Base-by-base conservation (phyloP, 495 filamentous ascomycete genomes). In the Neurospora intermedia region DNA sequence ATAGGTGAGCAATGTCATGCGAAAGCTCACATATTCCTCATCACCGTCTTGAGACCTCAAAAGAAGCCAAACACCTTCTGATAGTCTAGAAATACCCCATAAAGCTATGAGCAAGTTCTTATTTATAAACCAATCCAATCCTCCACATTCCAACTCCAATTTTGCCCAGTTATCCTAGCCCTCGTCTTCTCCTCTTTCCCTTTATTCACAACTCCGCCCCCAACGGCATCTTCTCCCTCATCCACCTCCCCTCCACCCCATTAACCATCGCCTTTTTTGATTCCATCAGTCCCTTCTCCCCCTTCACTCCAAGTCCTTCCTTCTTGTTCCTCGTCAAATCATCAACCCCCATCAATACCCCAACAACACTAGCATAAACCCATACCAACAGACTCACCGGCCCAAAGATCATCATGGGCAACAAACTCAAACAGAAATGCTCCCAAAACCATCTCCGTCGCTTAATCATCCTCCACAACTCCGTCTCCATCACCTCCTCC, bases 401-500 rank as follows among this genome's bases (percentile, higher is more conserved):
- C 8, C 80, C 78, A 74, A 81, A 81, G 9, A 81, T 76, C 39
- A 78, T 45, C 77, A 81, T 80, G 2, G 80, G 80, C 20, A 80
- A 39, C 62, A 73, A 18, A 11, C 69, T 70, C n/a, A 76, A 66
- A 27, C 69, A 72, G 40, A 76, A 75, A 0, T 71, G 54, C 40
- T 73, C 71, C 75, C 77, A 72, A 77, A 79, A 78, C 69, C 78
- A 73, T 35, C 80, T 75, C 54, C 81, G 74, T 35, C 81, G 45
- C 18, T 73, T 73, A 23, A 83, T 75, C 8, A 77, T 74, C 9
- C 76, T 77, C 83, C 83, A 85, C 16, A 84, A 66, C 74, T 84
- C 83, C 0, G 71, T 79, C 81, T 80, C 43, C 75, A 78, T 48
- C 7, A 84, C 72, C 69, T 78, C 73, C 43, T 77, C 70, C 0